These are phyloP conservation scores for Cercospora sp. DNA, from an alignment of 2,329 filamentous ascomycete genomes.

Conservation along the genomic window DNA sequence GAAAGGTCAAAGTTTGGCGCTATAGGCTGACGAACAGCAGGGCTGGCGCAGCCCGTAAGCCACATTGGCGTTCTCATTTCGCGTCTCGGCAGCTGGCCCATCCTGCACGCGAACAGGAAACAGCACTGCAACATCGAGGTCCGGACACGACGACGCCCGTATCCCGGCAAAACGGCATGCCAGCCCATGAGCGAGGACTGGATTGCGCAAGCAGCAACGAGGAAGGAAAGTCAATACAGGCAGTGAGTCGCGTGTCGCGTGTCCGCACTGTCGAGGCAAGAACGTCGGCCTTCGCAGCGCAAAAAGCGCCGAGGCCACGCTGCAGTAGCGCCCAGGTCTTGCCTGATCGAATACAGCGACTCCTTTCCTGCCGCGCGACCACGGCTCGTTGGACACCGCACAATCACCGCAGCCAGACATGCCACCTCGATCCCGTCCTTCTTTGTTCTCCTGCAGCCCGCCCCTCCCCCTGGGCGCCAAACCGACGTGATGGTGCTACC, in stretches of 20 bases:
- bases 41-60: background rate
- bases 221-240: background rate
- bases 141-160: background rate
- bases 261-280: background rate
- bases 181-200: background rate
- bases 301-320: background rate
- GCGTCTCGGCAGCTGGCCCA: conserved; percentile 8
- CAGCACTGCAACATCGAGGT: background rate
- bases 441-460: background rate
- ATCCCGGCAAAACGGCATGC: background rate
- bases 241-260: background rate
- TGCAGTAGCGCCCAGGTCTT: background rate
- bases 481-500: background rate
- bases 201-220: background rate
- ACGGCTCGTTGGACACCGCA: background rate
- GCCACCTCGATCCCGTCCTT: background rate
- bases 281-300: background rate
- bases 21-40: background rate
- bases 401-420: background rate
- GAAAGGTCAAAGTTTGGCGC: background rate
- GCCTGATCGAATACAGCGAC: background rate
- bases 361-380: background rate
- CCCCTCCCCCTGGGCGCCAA: background rate
- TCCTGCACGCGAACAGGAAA: background rate
- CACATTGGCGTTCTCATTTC: background rate